Evolutionary conservation across 139 green algal species (phyloP), one percentile per base, ranked within the genome.

Genomic region (Choricystis sp.): DNA sequence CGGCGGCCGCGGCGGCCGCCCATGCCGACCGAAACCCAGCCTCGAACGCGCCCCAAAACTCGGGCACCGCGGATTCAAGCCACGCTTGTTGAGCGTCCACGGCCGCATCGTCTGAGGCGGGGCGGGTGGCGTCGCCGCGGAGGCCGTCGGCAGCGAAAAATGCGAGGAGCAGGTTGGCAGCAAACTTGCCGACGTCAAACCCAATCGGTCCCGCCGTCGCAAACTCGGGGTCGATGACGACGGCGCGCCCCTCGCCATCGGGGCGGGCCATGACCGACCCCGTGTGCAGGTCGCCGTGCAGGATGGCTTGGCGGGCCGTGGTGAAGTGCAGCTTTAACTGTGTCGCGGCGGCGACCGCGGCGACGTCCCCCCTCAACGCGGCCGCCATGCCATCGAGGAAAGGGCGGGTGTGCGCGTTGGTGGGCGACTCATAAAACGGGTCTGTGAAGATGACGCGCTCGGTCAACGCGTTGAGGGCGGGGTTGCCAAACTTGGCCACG

Each of bases 261-360:
- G 77, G 31, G 0, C 82, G 90, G 31, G 83, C 82, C 91, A 97
- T 97, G 58, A 96, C 69, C 62, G 76, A 89, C 23, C 90, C 90
- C 1, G 92, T 99, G 85, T 99, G 92, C 56, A 99, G 73, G 77
- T 99, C 92, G 1, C 86, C 92, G 63, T 98, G 92, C 60, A 99
- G 61, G 61, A 99, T 77, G 19, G 91, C 91, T 76, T 98, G 71
- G 2, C 67, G 58, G 1, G 69, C 66, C 62, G 74, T 28, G n/a
- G 71, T 70, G 76, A 98, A 98, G 56, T 70, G 69, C 26, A 66
- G 65, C 75, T 96, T 96, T 22, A 97, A 80, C 26, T 30, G 24
- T 4, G 67, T 56, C 21, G 76, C 71, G 23, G 87, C 90, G 14
- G 76, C 67, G 59, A 90, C 89, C 24, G 87, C 78, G 1, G 69